Base-by-base conservation (phyloP, 1,284 basidiomycete species). In the Sphaerobolus stellatus region DNA sequence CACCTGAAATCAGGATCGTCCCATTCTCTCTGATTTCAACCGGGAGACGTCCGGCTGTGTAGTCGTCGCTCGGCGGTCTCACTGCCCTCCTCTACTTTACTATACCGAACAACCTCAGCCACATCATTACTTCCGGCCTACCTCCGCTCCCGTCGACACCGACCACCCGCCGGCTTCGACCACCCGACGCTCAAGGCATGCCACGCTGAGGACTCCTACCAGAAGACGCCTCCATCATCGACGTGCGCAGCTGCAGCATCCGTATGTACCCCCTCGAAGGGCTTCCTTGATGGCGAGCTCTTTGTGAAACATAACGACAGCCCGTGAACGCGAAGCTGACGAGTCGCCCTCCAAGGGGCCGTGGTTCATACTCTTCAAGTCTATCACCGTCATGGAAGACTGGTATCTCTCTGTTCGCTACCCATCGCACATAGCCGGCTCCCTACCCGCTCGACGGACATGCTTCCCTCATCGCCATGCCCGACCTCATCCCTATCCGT, bases 401-500 rank as follows among this genome's bases (percentile, higher is more conserved):
- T 98, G 95, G 94, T 98, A 97, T 68, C 78, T 94, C 46, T 80
- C 92, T 0, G 78, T 98, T 94, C n/a, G 20, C 49, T 85, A 91
- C 50, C 88, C 74, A 61, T n/a, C n/a, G n/a, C n/a, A n/a, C n/a
- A 88, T 81, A 56, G 79, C 81, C 68, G 65, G 85, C 58, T n/a
- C 50, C 69, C 78, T 22, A 78, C 96, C 28, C 98, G 94, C 73
- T 77, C 80, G 49, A 75, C 84, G 71, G 77, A 97, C 69, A 97
- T 98, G 94, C 78, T 83, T 46, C 76, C 59, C 80, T 99, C 31
- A 86, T 98, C 49, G 86, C 88, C 59, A 88, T 94, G 64, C 91
- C 94, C 2, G 96, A 98, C 67, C 90, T 94, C 48, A 94, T 98
- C 55, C 94, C 94, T 1, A 91, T 95, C 80, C 87, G 95, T n/a